Evolutionary conservation across 148 eudicot genomes (phyloP).

Genomic region (Dysphania ambrosioides): DNA sequence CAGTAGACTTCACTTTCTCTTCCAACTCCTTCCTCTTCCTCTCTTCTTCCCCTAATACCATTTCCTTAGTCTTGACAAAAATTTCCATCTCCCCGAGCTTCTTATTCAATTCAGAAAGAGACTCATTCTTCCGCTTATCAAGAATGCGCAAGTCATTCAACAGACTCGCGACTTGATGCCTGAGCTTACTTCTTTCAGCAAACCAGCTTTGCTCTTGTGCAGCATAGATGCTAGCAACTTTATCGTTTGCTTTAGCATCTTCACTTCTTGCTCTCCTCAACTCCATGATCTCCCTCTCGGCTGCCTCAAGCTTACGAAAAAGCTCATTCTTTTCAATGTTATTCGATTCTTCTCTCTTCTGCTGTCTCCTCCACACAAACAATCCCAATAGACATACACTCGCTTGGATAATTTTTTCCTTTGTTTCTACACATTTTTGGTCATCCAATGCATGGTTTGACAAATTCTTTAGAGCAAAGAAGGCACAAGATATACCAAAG

Average conservation of each 20-base stretch:
- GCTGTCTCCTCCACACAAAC: slow-evolving; percentile 56
- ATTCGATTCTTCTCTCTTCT: slow-evolving; percentile 31
- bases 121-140: slow-evolving; percentile 41
- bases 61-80: slow-evolving; percentile 49
- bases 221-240: slow-evolving; percentile 76
- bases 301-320: slow-evolving; percentile 44
- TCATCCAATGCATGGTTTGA: slow-evolving; percentile 35
- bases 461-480: slow-evolving; percentile 48
- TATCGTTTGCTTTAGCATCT: slow-evolving; percentile 89
- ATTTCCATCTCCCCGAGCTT: slow-evolving; percentile 49
- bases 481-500: slow-evolving; percentile 73
- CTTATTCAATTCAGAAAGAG: slow-evolving; percentile 44
- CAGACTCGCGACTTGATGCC: slow-evolving; percentile 57
- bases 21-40: slow-evolving; percentile 53
- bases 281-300: slow-evolving; percentile 48
- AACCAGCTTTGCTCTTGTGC: slow-evolving; percentile 85
- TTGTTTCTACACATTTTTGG: slow-evolving; percentile 43
- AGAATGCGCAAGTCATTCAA: slow-evolving; percentile 52
- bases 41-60: slow-evolving; percentile 46
- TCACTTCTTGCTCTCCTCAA: slow-evolving; percentile 62
- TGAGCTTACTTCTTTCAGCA: slow-evolving; percentile 57
- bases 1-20: slow-evolving; percentile 42
- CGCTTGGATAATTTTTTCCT: slow-evolving; percentile 54
- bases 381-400: slow-evolving; percentile 70
- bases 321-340: slow-evolving; percentile 35